Conservation (phyloP, 2,329 filamentous ascomycete genomes). For the Xylaria sp. region DNA sequence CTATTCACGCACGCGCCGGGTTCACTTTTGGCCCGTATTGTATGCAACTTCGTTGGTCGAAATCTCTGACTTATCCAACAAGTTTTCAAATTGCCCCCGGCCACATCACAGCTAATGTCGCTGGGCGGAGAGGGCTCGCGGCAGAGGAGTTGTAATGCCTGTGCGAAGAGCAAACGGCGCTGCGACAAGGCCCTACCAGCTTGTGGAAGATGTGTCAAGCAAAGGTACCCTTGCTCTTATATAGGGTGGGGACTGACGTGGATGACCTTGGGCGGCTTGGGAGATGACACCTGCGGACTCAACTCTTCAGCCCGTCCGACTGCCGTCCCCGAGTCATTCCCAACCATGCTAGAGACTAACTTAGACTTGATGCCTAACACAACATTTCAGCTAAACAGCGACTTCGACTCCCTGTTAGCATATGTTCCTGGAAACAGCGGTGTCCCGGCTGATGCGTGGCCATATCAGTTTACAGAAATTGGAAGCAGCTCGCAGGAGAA, state of each 20-base stretch:
- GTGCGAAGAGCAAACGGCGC: slow-evolving; percentile 59
- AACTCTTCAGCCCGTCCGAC: slow-evolving; percentile 45
- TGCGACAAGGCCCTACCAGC: slow-evolving; percentile 59
- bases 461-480: slow-evolving; percentile 19
- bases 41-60: not conserved
- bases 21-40: not conserved
- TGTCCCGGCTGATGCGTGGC: slow-evolving; percentile 27
- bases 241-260: slow-evolving; percentile 28
- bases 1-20: not conserved
- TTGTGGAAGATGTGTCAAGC: slow-evolving; percentile 57
- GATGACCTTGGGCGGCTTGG: slow-evolving; percentile 26
- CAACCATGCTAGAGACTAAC: slow-evolving; percentile 24
- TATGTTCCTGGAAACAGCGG: slow-evolving; percentile 24
- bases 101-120: slow-evolving; percentile 27
- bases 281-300: slow-evolving; percentile 50
- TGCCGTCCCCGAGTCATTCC: slow-evolving; percentile 40
- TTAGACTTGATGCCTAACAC: slow-evolving; percentile 20
- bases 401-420: slow-evolving; percentile 35
- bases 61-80: not conserved
- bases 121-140: slow-evolving; percentile 52
- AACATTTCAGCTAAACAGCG: slow-evolving; percentile 34
- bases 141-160: slow-evolving; percentile 63
- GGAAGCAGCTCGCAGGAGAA: slow-evolving; percentile 23
- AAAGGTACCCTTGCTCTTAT: slow-evolving; percentile 57
- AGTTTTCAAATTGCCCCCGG: not conserved